Conservation (phyloP, 1,284 basidiomycete genomes). For the Heterobasidion parviporum region DNA sequence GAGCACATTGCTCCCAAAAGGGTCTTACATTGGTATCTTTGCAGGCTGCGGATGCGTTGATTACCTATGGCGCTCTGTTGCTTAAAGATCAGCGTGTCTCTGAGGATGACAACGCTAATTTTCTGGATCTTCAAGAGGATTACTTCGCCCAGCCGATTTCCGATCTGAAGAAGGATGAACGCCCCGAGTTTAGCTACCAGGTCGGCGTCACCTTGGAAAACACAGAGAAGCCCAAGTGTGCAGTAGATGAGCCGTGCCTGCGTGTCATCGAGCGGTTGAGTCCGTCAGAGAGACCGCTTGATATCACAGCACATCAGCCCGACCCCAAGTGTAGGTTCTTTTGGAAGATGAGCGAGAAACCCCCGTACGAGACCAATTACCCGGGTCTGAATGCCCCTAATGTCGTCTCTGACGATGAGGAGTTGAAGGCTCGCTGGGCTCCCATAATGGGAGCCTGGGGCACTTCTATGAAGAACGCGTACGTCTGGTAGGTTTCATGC, state of each 20-base stretch:
- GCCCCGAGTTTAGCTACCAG: conserved; percentile 72
- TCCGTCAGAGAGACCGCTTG: conserved; percentile 72
- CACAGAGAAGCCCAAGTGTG: conserved; percentile 88
- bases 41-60: conserved; percentile 74
- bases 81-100: conserved; percentile 79
- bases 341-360: conserved; percentile 74
- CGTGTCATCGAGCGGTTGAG: conserved; percentile 66
- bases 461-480: conserved; percentile 77
- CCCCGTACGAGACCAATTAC: conserved; percentile 73
- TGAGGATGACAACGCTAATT: conserved; percentile 69
- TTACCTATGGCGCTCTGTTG: conserved; percentile 75
- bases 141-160: conserved; percentile 74
- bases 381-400: conserved; percentile 73
- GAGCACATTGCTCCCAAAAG: not conserved
- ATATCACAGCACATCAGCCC: conserved; percentile 67
- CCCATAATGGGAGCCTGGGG: conserved; percentile 79
- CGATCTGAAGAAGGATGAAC: conserved; percentile 64
- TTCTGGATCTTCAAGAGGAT: conserved; percentile 79
- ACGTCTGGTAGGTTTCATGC: conserved; percentile 21
- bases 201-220: conserved; percentile 87
- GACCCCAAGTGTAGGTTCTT: conserved; percentile 94
- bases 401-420: conserved; percentile 59
- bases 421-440: conserved; percentile 55
- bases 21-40: not conserved
- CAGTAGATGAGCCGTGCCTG: conserved; percentile 67